A percentile compares a stretch with the other conserved stretches of the same genome.
Conservation (phyloP, 805 yeast genomes). For the Diddensiella santjacobensis region DNA sequence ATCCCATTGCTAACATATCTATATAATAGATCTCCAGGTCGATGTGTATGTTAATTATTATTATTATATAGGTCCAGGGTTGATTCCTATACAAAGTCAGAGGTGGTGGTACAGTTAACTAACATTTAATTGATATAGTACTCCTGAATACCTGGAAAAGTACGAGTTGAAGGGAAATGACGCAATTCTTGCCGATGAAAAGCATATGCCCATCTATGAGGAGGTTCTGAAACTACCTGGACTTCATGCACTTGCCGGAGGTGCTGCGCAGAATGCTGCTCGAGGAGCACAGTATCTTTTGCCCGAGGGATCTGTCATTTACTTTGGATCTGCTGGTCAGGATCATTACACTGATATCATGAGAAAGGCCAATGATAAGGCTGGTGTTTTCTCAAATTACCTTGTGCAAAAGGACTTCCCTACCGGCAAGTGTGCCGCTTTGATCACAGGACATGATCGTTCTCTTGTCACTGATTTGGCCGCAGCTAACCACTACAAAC, state of each 20-base stretch:
- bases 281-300: conserved; percentile 95
- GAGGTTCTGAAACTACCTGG: conserved; percentile 63
- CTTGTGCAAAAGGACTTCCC: conserved; percentile 67
- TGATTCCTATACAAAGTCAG: background rate
- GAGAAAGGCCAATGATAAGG: conserved; percentile 74
- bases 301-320: conserved; percentile 76
- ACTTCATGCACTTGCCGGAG: conserved; percentile 86
- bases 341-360: conserved; percentile 83
- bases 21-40: conserved; percentile 5
- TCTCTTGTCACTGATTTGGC: conserved; percentile 93
- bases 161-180: conserved; percentile 86
- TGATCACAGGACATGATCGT: conserved; percentile 82
- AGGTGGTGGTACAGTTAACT: background rate
- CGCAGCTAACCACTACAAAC: conserved; percentile 96
- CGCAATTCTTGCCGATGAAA: conserved; percentile 82
- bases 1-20: too few species aligned
- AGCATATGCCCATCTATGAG: conserved; percentile 80
- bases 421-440: conserved; percentile 98
- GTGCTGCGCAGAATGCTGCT: conserved; percentile 99
- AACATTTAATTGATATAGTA: background rate
- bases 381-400: conserved; percentile 86
- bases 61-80: background rate
- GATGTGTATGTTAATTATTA: background rate
- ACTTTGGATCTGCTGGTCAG: conserved; percentile 95
- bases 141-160: conserved; percentile 61